phyloP scores from a whole-genome alignment of 257 asterid species.

The Solanum sejunctum region DNA sequence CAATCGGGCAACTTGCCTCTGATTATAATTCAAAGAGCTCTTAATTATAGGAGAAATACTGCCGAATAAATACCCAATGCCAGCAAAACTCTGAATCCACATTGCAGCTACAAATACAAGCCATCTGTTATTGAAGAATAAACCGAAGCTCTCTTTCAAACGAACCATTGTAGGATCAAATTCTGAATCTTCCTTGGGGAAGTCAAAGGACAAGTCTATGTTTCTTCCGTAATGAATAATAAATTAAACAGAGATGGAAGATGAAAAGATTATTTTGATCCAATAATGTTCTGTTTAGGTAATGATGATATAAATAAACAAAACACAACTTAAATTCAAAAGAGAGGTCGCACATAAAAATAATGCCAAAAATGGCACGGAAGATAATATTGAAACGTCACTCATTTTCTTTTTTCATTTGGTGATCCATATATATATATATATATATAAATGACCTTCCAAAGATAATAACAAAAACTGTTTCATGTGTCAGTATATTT shows the following conservation, averaged over 20 bases:
- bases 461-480: neutral
- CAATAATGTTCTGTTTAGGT: neutral
- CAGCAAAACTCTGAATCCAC: slow-evolving; percentile 51
- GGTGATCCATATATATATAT: neutral
- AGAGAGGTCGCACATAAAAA: neutral
- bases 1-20: slow-evolving; percentile 25
- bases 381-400: neutral
- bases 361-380: neutral
- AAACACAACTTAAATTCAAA: neutral
- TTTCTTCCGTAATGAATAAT: neutral
- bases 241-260: neutral
- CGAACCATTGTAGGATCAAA: neutral
- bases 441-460: neutral
- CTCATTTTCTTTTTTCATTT: neutral
- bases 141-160: slow-evolving; percentile 9
- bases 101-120: slow-evolving; percentile 45
- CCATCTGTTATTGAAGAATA: slow-evolving; percentile 36
- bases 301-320: neutral
- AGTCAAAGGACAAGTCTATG: neutral
- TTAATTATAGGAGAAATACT: slow-evolving; percentile 34
- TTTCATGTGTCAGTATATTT: neutral
- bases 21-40: slow-evolving; percentile 27
- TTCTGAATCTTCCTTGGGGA: neutral
- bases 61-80: slow-evolving; percentile 42
- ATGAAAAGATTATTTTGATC: neutral